Evolutionary conservation across 306 rosid genomes (phyloP), one percentile per base, ranked within the genome.

Genomic region (Hippophae gyantsensis): DNA sequence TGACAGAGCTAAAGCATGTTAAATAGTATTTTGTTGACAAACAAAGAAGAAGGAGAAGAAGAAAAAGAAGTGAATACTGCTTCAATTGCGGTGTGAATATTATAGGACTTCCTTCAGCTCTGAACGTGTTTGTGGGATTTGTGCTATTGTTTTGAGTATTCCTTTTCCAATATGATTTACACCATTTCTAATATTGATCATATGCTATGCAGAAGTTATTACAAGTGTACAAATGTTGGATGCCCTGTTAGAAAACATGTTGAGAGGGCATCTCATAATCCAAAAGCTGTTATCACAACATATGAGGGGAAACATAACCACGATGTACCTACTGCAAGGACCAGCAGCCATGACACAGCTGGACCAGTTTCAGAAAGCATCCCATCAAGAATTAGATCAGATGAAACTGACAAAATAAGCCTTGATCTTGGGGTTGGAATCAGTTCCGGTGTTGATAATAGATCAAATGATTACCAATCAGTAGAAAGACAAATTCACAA

Each of bases 221-320:
- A 92, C 81, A 92, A 92, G 62, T 92, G 97, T 74, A 92, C 99
- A 68, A 88, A 88, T 63, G 81, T 83, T 1, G 94, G 99, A 68
- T 92, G 99, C 72, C 96, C 97, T 5, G 99, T 92, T 43, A 73
- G 99, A 58, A 92, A 92, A 66, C 99, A 92, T 51, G 96, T 92
- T 72, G 99, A 92, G 78, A 82, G 96, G 67, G 99, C 99, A 65
- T 88, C 96, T 9, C 96, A 92, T 69, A 95, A 92, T 74, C 99
- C 95, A 6, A 92, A 88, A 80, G 97, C 97, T 11, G 99, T 92
- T 45, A 92, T 92, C 67, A 92, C 99, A 25, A 88, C 99, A 40
- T 92, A 92, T 0, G 99, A 92, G 60, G 99, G 97, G 45, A 88
- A 92, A 46, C 99, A 88, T 76, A 92, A 92, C 61, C 99, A 92